Evolutionary conservation across 306 rosid genomes (phyloP).

Genomic region (Casuarina equisetifolia): DNA sequence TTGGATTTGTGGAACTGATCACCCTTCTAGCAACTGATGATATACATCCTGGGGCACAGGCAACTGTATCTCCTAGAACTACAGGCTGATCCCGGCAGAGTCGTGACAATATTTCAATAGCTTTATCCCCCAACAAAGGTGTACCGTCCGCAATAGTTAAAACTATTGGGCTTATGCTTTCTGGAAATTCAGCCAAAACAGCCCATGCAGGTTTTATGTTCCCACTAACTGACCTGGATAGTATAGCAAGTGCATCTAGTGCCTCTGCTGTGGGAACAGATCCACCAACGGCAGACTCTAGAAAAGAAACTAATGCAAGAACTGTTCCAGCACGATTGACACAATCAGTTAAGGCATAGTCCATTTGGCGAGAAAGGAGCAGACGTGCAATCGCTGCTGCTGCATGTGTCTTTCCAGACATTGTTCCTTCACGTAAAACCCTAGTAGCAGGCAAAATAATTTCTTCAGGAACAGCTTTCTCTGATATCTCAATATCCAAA

Average conservation of each 20-base stretch:
- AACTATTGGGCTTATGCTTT: constrained; percentile 81
- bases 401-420: constrained; percentile 79
- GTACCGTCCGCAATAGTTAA: constrained; percentile 66
- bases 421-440: constrained; percentile 79
- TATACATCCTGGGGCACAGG: constrained; percentile 68
- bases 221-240: constrained; percentile 69
- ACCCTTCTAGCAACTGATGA: constrained; percentile 76
- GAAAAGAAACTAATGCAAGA: constrained; percentile 84
- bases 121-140: constrained; percentile 81
- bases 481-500: constrained; percentile 73
- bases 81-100: constrained; percentile 80
- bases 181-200: constrained; percentile 78
- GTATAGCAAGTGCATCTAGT: constrained; percentile 86
- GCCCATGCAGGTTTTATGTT: constrained; percentile 81
- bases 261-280: constrained; percentile 77
- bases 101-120: constrained; percentile 80
- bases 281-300: constrained; percentile 67
- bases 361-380: constrained; percentile 69
- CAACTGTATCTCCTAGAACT: constrained; percentile 69
- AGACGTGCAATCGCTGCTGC: constrained; percentile 96
- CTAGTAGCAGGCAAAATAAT: constrained; percentile 88
- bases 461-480: constrained; percentile 76
- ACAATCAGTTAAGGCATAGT: constrained; percentile 68
- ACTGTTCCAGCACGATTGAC: constrained; percentile 83
- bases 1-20: constrained; percentile 61